Evolutionary conservation across 2,329 filamentous ascomycete genomes (phyloP).

Genomic region (Fonsecaea erecta): DNA sequence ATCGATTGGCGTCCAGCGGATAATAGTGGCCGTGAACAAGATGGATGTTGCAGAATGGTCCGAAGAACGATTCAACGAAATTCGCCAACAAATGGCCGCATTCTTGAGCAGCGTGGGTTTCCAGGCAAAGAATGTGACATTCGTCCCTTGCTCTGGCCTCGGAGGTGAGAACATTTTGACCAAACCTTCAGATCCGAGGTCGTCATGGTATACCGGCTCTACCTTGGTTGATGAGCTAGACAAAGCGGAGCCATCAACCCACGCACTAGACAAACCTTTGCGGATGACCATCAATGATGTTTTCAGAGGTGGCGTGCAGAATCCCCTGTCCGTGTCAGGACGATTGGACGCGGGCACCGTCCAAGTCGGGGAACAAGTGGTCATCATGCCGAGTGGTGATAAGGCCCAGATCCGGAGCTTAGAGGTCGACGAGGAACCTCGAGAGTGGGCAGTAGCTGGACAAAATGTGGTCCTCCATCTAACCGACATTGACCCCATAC

Average conservation of each 20-base stretch:
- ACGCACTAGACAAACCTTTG: slow-evolving; percentile 76
- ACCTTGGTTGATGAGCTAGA: slow-evolving; percentile 87
- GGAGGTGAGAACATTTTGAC: slow-evolving; percentile 81
- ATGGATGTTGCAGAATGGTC: slow-evolving; percentile 88
- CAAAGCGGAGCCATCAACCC: slow-evolving; percentile 69
- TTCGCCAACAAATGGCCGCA: slow-evolving; percentile 77
- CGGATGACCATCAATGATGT: slow-evolving; percentile 87
- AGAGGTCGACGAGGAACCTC: slow-evolving; percentile 70
- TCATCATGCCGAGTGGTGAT: slow-evolving; percentile 81
- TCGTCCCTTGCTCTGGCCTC: slow-evolving; percentile 88
- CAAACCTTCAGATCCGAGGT: slow-evolving; percentile 50
- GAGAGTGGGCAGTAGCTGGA: slow-evolving; percentile 88
- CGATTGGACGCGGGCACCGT: slow-evolving; percentile 82
- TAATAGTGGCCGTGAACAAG: slow-evolving; percentile 95
- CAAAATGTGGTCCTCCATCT: slow-evolving; percentile 87
- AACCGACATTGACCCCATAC: slow-evolving; percentile 79
- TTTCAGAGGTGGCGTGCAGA: slow-evolving; percentile 77
- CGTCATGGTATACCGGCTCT: slow-evolving; percentile 78
- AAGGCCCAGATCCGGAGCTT: slow-evolving; percentile 80
- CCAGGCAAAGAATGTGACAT: slow-evolving; percentile 76
- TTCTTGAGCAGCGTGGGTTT: slow-evolving; percentile 86
- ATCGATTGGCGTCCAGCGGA: slow-evolving; percentile 84
- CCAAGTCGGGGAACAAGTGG: slow-evolving; percentile 79
- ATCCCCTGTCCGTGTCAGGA: slow-evolving; percentile 82
- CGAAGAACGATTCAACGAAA: slow-evolving; percentile 79